Evolutionary conservation across 352 stramenopile genomes (phyloP).

Genomic region (Blastocystis sp.): DNA sequence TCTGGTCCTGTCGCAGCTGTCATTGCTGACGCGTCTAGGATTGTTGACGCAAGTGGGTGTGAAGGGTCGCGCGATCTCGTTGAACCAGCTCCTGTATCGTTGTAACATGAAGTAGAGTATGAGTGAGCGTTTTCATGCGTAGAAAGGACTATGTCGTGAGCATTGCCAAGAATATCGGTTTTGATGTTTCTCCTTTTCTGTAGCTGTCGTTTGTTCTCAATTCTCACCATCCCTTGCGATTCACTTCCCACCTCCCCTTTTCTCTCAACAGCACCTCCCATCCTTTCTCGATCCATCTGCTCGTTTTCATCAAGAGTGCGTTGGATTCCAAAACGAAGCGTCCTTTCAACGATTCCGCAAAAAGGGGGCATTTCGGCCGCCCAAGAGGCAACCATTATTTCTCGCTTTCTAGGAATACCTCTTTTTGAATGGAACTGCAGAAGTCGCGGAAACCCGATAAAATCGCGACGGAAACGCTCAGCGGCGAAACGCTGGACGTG

Average conservation of each 20-base stretch:
- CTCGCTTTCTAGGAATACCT: neutral
- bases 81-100: conserved; percentile 64
- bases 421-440: neutral
- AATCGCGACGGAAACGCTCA: conserved; percentile 37
- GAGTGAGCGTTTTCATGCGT: neutral
- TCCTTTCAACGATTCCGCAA: neutral
- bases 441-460: conserved; percentile 29
- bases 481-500: conserved; percentile 40
- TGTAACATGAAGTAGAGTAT: conserved; percentile 25
- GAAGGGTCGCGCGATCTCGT: conserved; percentile 3
- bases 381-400: neutral
- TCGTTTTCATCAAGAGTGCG: conserved; percentile 19
- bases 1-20: conserved; percentile 35
- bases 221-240: no score
- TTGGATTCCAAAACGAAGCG: neutral
- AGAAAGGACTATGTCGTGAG: conserved; percentile 25
- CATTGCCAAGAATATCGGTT: conserved; percentile 65
- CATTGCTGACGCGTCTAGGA: conserved; percentile 25
- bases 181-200: conserved; percentile 56
- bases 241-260: no score
- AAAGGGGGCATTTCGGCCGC: neutral
- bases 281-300: neutral
- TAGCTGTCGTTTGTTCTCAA: conserved; percentile 31
- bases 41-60: conserved; percentile 1
- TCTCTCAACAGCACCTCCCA: no score